A percentile compares a stretch with the other conserved stretches of the same genome.
Evolutionary conservation across 371 early-diverging fungal species (phyloP).

Genomic region (Dichotomocladium elegans): DNA sequence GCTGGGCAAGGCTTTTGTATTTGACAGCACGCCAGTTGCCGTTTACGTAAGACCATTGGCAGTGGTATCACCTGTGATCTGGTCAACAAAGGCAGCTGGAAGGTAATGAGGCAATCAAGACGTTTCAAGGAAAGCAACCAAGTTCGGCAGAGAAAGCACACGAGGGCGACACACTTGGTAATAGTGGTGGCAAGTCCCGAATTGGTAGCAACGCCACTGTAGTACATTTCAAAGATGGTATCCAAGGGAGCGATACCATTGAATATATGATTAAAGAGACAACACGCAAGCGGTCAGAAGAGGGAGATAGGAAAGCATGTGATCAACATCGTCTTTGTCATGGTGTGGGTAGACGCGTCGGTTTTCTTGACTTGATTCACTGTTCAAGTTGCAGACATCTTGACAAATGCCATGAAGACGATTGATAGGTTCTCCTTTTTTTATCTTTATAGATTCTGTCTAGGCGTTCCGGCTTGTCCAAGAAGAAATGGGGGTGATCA

Average conservation of each 20-base stretch:
- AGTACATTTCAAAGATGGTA: slow-evolving; percentile 70
- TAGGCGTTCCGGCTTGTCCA: not conserved
- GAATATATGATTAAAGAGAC: slow-evolving; percentile 87
- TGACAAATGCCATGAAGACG: slow-evolving; percentile 47
- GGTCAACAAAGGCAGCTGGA: slow-evolving; percentile 83
- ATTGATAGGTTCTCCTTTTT: slow-evolving; percentile 6
- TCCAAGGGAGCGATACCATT: slow-evolving; percentile 85
- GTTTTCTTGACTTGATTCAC: slow-evolving; percentile 43
- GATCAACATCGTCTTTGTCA: slow-evolving; percentile 78
- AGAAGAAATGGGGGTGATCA: slow-evolving; percentile 35
- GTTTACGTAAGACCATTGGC: slow-evolving; percentile 80
- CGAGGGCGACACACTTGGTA: slow-evolving; percentile 79
- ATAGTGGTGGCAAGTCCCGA: slow-evolving; percentile 77
- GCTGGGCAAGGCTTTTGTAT: too few relatives aligned
- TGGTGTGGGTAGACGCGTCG: slow-evolving; percentile 60
- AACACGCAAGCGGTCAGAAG: slow-evolving; percentile 81
- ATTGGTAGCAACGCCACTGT: slow-evolving; percentile 78
- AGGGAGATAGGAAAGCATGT: slow-evolving; percentile 82
- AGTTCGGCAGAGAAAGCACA: slow-evolving; percentile 86
- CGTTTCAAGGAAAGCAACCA: slow-evolving; percentile 77
- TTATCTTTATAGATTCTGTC: slow-evolving; percentile 1
- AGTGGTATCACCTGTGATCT: slow-evolving; percentile 83
- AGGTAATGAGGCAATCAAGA: slow-evolving; percentile 80
- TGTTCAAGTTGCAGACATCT: slow-evolving; percentile 57
- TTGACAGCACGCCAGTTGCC: slow-evolving; percentile 69